phyloP scores from a whole-genome alignment of 768 basidiomycete genomes.

The Pulveroboletus sp. region DNA sequence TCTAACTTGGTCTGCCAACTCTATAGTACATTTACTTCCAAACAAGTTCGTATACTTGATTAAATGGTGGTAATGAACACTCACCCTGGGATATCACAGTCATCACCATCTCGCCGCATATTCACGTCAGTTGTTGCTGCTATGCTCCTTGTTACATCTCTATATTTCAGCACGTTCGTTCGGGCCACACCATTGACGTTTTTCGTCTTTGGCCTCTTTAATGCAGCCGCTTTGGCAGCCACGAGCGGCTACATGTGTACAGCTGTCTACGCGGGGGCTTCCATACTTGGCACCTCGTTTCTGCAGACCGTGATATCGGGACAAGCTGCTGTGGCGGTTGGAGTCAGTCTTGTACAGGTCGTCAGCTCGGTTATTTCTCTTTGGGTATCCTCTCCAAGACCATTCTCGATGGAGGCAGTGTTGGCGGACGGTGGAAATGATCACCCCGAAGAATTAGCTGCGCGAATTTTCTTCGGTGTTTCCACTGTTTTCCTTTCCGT shows the following conservation, averaged over 20 bases:
- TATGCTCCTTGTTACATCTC: conserved; percentile 51
- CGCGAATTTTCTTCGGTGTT: conserved; percentile 68
- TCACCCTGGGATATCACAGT: conserved; percentile 36
- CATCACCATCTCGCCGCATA: conserved; percentile 55
- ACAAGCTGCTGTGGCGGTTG: conserved; percentile 82
- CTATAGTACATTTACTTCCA: conserved; percentile 67
- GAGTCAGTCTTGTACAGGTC: conserved; percentile 74
- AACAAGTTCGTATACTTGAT: conserved; percentile 46
- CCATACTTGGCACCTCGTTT: conserved; percentile 68
- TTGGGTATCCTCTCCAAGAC: conserved; percentile 38
- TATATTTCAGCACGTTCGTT: conserved; percentile 66
- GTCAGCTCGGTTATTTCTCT: conserved; percentile 58
- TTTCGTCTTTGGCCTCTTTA: conserved; percentile 61
- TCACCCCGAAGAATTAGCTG: conserved; percentile 59
- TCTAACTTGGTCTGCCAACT: conserved; percentile 68
- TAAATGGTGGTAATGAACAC: not conserved
- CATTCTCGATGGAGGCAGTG: conserved; percentile 13
- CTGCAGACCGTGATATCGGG: conserved; percentile 82
- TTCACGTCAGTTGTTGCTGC: conserved; percentile 49
- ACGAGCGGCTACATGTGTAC: conserved; percentile 76
- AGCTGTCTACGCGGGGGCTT: conserved; percentile 74
- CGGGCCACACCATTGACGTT: conserved; percentile 51
- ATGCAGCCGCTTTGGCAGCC: conserved; percentile 55
- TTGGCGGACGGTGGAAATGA: conserved; percentile 28
- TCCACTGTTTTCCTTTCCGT: conserved; percentile 62